A percentile compares a stretch with the other conserved stretches of the same genome.
These are phyloP conservation scores for Sicyos baderoa DNA, from an alignment of 306 rosid genomes.

Conservation along the genomic window DNA sequence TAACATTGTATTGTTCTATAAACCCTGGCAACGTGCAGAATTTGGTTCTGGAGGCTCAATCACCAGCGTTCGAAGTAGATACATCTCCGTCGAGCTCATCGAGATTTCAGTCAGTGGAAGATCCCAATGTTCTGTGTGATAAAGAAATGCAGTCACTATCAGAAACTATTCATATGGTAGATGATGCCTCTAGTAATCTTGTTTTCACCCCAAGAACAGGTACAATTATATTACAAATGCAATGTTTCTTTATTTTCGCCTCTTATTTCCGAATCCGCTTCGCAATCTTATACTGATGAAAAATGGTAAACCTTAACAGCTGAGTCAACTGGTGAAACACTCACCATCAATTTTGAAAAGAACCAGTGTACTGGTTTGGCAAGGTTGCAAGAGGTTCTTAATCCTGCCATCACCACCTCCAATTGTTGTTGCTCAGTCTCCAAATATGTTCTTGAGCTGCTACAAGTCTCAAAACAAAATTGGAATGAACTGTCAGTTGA, in stretches of 20 bases:
- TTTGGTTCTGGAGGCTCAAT: constrained; percentile 31
- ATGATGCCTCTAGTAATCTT: constrained; percentile 21
- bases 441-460: constrained; percentile 28
- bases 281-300: constrained; percentile 21
- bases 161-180: constrained; percentile 28
- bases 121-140: constrained; percentile 21
- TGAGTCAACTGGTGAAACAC: constrained; percentile 22
- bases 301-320: constrained; percentile 31
- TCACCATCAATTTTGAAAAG: constrained; percentile 19
- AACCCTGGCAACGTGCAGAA: constrained; percentile 28
- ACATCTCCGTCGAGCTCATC: constrained; percentile 31
- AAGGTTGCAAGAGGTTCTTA: constrained; percentile 20
- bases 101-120: constrained; percentile 25
- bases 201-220: not conserved
- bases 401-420: constrained; percentile 21
- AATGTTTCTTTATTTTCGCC: not conserved
- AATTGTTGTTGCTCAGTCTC: constrained; percentile 23
- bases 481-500: constrained; percentile 38
- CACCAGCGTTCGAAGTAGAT: constrained; percentile 25
- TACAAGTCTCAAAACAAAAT: constrained; percentile 38
- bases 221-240: not conserved
- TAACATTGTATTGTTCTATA: constrained; percentile 3
- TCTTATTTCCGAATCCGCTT: not conserved
- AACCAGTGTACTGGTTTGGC: constrained; percentile 23
- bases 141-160: constrained; percentile 24